phyloP scores from a whole-genome alignment of 495 filamentous ascomycete species.

The Penicillium soppii region DNA sequence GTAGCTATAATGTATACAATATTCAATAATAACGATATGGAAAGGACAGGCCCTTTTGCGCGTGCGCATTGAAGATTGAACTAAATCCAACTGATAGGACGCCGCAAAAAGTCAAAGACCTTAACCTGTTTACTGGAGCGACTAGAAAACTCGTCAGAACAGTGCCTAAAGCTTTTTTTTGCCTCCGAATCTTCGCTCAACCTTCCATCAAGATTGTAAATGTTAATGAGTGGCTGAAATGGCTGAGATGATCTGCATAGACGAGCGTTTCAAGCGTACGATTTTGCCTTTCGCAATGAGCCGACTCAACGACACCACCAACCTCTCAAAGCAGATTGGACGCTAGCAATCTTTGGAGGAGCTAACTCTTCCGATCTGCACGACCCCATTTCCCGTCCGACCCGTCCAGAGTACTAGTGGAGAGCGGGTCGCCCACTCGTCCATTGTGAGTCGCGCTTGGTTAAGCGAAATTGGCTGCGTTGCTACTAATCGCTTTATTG shows the following conservation, averaged over 20 bases:
- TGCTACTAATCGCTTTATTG: neutral
- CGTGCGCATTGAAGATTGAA: no score
- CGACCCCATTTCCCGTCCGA: conserved; percentile 11
- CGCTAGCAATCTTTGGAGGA: neutral
- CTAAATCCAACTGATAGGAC: conserved; percentile 6
- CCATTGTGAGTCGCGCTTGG: neutral
- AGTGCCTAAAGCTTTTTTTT: neutral
- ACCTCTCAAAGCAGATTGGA: neutral
- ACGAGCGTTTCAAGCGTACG: conserved; percentile 5
- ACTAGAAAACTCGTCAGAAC: neutral
- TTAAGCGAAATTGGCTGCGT: conserved; percentile 16
- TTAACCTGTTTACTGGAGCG: neutral
- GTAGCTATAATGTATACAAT: neutral
- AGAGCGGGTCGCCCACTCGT: neutral
- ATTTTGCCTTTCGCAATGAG: neutral
- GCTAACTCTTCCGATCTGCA: conserved; percentile 10
- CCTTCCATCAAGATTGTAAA: neutral
- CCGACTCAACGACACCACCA: neutral
- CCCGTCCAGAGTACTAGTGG: conserved; percentile 12
- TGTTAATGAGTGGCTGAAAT: neutral
- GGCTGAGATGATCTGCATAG: neutral
- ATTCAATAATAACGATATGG: neutral
- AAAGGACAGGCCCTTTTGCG: neutral
- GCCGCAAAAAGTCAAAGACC: neutral
- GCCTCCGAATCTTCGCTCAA: neutral